Conservation (phyloP, 768 basidiomycete species). For the Boletus subcaerulescens region DNA sequence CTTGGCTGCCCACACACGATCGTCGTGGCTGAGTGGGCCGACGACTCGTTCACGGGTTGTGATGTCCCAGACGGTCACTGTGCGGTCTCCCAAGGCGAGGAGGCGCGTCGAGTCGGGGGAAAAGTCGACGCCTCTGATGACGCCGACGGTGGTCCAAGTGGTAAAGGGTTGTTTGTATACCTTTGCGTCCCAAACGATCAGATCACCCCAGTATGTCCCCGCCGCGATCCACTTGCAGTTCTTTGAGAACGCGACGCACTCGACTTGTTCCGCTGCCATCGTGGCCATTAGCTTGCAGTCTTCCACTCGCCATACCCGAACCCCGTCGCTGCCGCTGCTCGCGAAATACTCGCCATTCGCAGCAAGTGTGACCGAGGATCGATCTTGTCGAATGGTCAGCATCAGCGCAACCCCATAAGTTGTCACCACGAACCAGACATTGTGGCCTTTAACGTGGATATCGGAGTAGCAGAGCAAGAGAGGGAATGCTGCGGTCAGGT, state of each 20-base stretch:
- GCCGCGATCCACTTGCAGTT: neutral
- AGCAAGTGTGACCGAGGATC: neutral
- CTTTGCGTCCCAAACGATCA: neutral
- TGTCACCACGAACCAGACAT: no score
- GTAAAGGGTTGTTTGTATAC: neutral
- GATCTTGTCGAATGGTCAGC: no score
- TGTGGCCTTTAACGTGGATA: no score
- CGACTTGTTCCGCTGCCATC: neutral
- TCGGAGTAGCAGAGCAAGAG: no score
- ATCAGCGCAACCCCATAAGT: no score
- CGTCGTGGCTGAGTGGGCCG: neutral
- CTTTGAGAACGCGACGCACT: neutral
- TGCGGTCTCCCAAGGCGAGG: neutral
- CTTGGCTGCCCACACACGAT: neutral
- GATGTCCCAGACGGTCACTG: neutral
- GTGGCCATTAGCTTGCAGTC: neutral
- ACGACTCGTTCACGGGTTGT: neutral
- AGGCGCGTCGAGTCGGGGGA: constrained; percentile 4
- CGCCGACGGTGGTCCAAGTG: no score
- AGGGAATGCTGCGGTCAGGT: no score
- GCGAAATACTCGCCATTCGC: neutral
- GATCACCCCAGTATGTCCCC: neutral
- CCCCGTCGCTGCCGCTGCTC: neutral
- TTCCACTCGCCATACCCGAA: neutral
- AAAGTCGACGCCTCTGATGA: neutral